phyloP scores from a whole-genome alignment of 1,284 basidiomycete genomes.

The Anthracocystis setariae region DNA sequence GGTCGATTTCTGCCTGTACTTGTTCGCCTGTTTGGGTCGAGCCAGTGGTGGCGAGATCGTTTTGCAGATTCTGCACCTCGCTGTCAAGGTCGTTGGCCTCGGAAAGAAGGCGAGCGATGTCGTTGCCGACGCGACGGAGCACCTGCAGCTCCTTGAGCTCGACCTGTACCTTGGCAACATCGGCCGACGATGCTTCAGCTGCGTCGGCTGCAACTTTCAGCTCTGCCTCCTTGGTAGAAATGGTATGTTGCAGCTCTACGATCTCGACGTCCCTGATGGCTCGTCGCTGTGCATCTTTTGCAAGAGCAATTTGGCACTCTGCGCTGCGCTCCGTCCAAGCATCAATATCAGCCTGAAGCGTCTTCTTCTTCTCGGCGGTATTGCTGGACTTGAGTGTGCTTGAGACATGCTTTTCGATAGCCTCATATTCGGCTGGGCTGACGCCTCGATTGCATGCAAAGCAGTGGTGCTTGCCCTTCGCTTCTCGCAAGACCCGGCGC shows the following conservation, averaged over 20 bases:
- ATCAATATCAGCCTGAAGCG: conserved; percentile 76
- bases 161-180: conserved; percentile 29
- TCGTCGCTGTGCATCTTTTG: conserved; percentile 52
- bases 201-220: conserved; percentile 56
- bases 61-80: conserved; percentile 49
- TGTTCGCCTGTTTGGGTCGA: conserved; percentile 55
- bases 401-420: conserved; percentile 65
- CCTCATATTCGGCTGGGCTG: conserved; percentile 72
- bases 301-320: conserved; percentile 76
- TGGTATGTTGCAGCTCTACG: conserved; percentile 73
- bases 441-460: conserved; percentile 80
- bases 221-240: conserved; percentile 72
- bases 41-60: conserved; percentile 49
- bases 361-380: conserved; percentile 71
- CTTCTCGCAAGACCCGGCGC: conserved; percentile 74
- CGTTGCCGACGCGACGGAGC: conserved; percentile 41
- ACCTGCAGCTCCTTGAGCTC: conserved; percentile 48
- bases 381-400: conserved; percentile 58
- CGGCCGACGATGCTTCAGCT: conserved; percentile 46
- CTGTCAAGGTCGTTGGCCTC: conserved; percentile 37
- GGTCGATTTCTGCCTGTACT: conserved; percentile 54
- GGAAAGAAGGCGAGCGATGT: conserved; percentile 40
- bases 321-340: conserved; percentile 57
- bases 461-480: conserved; percentile 77
- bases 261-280: conserved; percentile 52